A percentile compares a stretch with the other conserved stretches of the same genome.
These are phyloP conservation scores for Graphiopsis chlorocephala DNA, from an alignment of 2,329 filamentous ascomycete genomes.

Conservation along the genomic window DNA sequence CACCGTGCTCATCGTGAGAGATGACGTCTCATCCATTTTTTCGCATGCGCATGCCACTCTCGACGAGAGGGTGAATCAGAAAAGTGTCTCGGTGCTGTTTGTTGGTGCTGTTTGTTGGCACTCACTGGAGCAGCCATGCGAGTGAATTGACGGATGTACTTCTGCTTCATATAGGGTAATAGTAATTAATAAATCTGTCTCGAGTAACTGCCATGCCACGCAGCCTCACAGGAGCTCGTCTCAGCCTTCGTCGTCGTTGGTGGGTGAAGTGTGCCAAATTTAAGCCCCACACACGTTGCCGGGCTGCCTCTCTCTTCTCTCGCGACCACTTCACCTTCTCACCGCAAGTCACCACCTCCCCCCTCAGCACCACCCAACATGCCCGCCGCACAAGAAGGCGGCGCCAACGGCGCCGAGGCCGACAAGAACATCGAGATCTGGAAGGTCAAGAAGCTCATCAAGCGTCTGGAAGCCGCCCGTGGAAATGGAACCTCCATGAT, in stretches of 20 bases:
- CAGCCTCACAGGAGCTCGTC: not conserved
- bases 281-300: not conserved
- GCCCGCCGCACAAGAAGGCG: slow-evolving; percentile 76
- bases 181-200: not conserved
- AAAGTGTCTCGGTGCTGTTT: not conserved
- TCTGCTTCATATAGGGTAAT: not conserved
- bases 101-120: not conserved
- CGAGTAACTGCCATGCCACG: not conserved
- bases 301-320: not conserved
- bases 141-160: not conserved
- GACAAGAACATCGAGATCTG: slow-evolving; percentile 95
- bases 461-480: slow-evolving; percentile 92
- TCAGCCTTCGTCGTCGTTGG: not conserved
- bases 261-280: not conserved
- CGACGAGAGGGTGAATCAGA: not conserved
- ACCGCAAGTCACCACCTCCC: not conserved
- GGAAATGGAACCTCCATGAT: slow-evolving; percentile 99
- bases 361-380: slow-evolving; percentile 56
- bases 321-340: not conserved
- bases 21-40: not conserved
- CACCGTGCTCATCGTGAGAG: not conserved
- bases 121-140: not conserved
- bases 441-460: slow-evolving; percentile 99
- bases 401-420: slow-evolving; percentile 64
- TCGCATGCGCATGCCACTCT: not conserved